Conservation (phyloP, 441 rosid species). For the Kokia cookei region DNA sequence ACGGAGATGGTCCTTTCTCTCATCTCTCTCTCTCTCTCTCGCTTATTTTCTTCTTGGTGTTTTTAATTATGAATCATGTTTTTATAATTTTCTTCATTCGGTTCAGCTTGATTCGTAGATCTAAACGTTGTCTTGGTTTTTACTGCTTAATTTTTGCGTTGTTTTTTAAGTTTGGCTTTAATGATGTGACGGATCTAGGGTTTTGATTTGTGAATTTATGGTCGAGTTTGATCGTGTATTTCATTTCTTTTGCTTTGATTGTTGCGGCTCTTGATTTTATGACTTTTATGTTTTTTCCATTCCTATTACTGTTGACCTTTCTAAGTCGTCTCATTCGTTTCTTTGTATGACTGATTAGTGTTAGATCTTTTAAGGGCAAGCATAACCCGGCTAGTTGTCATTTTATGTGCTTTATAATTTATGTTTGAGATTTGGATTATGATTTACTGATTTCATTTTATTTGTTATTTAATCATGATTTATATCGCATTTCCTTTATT, state of each 20-base stretch:
- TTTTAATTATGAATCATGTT: not conserved
- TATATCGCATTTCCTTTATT: not conserved
- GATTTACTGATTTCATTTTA: not conserved
- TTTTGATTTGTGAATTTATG: not conserved
- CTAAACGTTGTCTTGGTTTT: not conserved
- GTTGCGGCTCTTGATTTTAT: not conserved
- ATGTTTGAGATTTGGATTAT: not conserved
- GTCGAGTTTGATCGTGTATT: not conserved
- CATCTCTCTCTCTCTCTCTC: not conserved
- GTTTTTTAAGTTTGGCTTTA: not conserved
- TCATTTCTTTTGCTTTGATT: not conserved
- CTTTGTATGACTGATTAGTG: not conserved
- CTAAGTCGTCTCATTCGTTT: not conserved
- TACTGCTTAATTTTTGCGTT: not conserved
- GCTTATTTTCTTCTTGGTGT: not conserved
- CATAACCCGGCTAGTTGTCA: not conserved
- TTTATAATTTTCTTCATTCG: not conserved
- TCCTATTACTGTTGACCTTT: not conserved
- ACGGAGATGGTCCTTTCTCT: conserved; percentile 21
- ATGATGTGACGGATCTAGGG: conserved; percentile 11
- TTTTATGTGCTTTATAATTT: not conserved
- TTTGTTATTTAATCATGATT: not conserved
- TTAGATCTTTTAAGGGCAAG: conserved; percentile 3
- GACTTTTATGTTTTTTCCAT: not conserved
- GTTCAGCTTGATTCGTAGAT: conserved; percentile 2